Conservation (phyloP, 2,329 filamentous ascomycete genomes). For the Fusarium piperis region DNA sequence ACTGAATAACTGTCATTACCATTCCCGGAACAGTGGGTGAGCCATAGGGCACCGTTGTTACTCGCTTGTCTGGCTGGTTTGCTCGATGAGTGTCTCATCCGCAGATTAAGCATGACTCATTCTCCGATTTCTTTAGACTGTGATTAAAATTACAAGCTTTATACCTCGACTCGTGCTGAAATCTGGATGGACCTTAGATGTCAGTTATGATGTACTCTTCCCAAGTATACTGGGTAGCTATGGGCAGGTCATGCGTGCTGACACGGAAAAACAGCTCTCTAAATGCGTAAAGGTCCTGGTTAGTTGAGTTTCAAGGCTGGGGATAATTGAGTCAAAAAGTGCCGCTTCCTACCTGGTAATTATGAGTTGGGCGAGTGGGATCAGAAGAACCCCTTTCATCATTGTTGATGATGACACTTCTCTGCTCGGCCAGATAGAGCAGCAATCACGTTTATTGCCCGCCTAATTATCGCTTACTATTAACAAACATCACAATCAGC, state of each 20-base stretch:
- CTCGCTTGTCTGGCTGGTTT: neutral
- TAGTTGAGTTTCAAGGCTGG: neutral
- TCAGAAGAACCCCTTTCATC: neutral
- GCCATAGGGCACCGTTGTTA: neutral
- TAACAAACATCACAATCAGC: neutral
- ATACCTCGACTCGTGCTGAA: neutral
- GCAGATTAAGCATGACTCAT: neutral
- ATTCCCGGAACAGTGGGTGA: too few relatives aligned
- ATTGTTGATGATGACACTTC: neutral
- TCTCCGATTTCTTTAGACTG: neutral
- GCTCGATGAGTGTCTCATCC: neutral
- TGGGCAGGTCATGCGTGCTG: neutral
- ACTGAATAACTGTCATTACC: neutral
- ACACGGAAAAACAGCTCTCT: neutral
- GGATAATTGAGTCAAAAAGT: neutral
- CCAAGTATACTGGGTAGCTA: too few relatives aligned
- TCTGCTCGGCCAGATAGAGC: neutral
- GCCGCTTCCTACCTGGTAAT: neutral
- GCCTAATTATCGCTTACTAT: neutral
- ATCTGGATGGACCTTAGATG: neutral
- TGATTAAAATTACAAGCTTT: neutral
- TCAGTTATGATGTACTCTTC: neutral
- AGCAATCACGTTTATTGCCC: neutral
- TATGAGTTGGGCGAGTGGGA: neutral
- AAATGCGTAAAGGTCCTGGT: neutral